Evolutionary conservation across 257 asterid species (phyloP).

Genomic region (Nicotiana paniculata): DNA sequence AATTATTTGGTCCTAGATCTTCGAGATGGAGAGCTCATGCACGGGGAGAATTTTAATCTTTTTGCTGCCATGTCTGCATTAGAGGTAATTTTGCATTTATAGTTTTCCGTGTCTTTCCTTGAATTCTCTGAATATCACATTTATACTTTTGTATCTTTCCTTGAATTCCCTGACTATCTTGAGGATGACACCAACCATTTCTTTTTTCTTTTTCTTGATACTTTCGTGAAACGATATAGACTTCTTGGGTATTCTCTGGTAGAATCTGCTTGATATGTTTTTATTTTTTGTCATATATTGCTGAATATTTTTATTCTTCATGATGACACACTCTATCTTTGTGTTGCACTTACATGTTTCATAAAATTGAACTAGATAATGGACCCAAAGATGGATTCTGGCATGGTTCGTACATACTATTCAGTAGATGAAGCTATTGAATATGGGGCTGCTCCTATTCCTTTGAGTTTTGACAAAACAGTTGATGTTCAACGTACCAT

Average conservation of each 20-base stretch:
- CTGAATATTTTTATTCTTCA: neutral
- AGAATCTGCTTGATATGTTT: neutral
- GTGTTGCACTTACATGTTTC: slow-evolving; percentile 5
- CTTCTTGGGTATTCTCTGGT: neutral
- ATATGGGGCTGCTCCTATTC: slow-evolving; percentile 94
- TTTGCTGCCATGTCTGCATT: slow-evolving; percentile 99
- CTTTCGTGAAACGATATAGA: neutral
- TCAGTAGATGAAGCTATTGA: slow-evolving; percentile 98
- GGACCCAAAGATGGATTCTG: slow-evolving; percentile 99
- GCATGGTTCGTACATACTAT: slow-evolving; percentile 83
- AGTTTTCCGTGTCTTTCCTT: slow-evolving; percentile 2
- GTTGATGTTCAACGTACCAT: slow-evolving; percentile 56
- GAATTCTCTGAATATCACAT: neutral
- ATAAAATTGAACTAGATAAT: slow-evolving; percentile 55
- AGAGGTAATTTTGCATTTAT: slow-evolving; percentile 56
- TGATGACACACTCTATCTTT: slow-evolving; percentile 1
- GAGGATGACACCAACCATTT: neutral
- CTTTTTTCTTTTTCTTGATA: neutral
- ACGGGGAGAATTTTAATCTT: slow-evolving; percentile 80
- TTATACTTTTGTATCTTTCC: neutral
- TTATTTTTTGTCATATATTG: neutral
- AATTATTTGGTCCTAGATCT: slow-evolving; percentile 55
- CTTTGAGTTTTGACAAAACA: slow-evolving; percentile 80
- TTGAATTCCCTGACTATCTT: neutral
- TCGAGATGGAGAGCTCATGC: slow-evolving; percentile 77